These are phyloP conservation scores for Pleomassaria siparia DNA, from an alignment of 2,329 filamentous ascomycete species.

Conservation along the genomic window DNA sequence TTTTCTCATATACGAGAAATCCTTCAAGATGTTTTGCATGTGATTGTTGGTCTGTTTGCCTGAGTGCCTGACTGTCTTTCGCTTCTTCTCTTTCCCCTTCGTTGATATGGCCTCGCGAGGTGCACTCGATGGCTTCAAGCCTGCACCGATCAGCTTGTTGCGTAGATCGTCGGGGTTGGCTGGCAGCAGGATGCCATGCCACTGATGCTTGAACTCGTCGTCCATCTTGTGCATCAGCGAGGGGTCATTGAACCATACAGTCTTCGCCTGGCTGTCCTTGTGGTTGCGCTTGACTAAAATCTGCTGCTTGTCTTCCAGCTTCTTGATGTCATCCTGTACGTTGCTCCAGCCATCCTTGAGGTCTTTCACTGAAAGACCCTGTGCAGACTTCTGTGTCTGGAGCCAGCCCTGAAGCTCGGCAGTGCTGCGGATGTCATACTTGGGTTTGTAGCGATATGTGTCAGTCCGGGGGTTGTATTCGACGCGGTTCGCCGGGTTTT, in stretches of 20 bases:
- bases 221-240: conserved; percentile 75
- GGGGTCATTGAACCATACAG: conserved; percentile 87
- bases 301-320: conserved; percentile 75
- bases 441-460: conserved; percentile 80
- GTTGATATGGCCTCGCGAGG: conserved; percentile 65
- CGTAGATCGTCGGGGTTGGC: conserved; percentile 71
- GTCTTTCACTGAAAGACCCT: conserved; percentile 81
- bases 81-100: conserved; percentile 66
- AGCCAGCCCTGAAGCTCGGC: conserved; percentile 78
- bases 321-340: conserved; percentile 75
- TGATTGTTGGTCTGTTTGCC: conserved; percentile 87
- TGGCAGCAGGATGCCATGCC: conserved; percentile 79
- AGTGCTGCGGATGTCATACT: conserved; percentile 78
- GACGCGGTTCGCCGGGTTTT: conserved; percentile 63
- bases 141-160: conserved; percentile 72
- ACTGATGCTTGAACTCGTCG: conserved; percentile 78
- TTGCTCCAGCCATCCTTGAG: conserved; percentile 94
- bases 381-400: conserved; percentile 77
- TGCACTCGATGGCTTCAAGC: conserved; percentile 82
- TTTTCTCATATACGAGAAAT: conserved; percentile 59
- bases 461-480: conserved; percentile 60
- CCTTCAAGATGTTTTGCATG: conserved; percentile 79
- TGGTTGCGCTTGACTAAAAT: conserved; percentile 86
- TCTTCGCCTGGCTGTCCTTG: conserved; percentile 84
- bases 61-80: conserved; percentile 71